Conservation (phyloP, 345 rosid species). For the Psidium friedrichsthalianum region DNA sequence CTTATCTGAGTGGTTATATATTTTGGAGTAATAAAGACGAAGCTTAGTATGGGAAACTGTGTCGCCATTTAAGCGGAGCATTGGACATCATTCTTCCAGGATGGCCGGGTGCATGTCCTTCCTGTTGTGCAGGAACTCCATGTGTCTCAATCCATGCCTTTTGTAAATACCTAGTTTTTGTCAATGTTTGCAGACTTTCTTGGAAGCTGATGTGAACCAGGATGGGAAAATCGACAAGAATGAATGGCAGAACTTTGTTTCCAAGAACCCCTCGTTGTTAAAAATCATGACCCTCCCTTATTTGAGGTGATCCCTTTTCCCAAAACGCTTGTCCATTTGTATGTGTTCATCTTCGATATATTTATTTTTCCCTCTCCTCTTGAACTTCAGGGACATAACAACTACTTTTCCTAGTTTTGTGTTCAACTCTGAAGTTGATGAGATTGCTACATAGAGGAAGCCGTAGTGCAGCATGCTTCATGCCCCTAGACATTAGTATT, state of each 20-base stretch:
- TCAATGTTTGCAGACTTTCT: conserved; percentile 51
- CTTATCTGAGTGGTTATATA: neutral
- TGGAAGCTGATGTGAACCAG: conserved; percentile 72
- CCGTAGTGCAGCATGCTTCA: neutral
- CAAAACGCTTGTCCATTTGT: neutral
- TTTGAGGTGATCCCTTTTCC: conserved; percentile 41
- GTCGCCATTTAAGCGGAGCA: neutral
- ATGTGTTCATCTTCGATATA: neutral
- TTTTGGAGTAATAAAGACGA: neutral
- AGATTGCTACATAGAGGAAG: conserved; percentile 40
- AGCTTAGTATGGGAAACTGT: neutral
- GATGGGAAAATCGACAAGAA: conserved; percentile 84
- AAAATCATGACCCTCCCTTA: conserved; percentile 95
- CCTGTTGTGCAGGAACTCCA: neutral
- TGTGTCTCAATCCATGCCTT: neutral
- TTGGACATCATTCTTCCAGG: neutral
- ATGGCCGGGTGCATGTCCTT: neutral
- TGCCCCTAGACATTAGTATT: neutral
- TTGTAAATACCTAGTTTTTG: neutral
- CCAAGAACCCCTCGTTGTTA: conserved; percentile 73
- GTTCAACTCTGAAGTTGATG: conserved; percentile 89
- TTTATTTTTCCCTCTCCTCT: neutral
- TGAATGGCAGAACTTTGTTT: conserved; percentile 83
- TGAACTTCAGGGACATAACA: conserved; percentile 76
- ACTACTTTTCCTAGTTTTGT: conserved; percentile 95